Base-by-base conservation (phyloP, 495 filamentous ascomycete species). In the Daldinia decipiens region DNA sequence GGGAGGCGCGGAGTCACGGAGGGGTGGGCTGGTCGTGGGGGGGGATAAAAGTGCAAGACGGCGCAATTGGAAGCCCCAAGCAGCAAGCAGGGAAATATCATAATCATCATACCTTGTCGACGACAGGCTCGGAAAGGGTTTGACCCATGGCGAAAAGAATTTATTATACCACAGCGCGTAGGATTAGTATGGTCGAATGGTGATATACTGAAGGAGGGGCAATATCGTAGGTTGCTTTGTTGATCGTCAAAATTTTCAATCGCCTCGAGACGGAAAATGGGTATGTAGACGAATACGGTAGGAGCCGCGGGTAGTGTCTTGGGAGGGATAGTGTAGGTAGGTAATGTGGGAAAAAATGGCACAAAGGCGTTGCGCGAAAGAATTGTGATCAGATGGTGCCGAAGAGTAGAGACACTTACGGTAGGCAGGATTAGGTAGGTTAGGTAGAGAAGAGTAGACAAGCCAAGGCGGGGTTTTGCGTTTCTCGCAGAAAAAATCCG, bases 101-200 rank as follows among this genome's bases (percentile, higher is more conserved):
- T 56, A 9, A 34, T 36, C 59, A 65, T 82, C 90, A 77, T 85
- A 99, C 95, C 94, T 99, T 99, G 76, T 98, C 95, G 71, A 97
- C 91, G 74, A 98, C 95, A 57, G 95, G 95, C 86, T 99, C 96
- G 79, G 95, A 98, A 78, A 99, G 90, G 80, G 95, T 99, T 88
- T 99, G 95, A 88, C 95, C 95, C 95, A 99, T 99, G 78, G 75
- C 70, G 67, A 77, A 68, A 70, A 56, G 56, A 62, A 36, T 51
- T 62, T 57, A 61, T 47, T 56, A 58, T 62, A 55, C 59, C 19
- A 70, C 70, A 56, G 62, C 62, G 73, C 66, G 65, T 63, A 38
- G 50, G 32, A 17, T 62, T 45, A 72, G 60, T 24, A 9, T 63
- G 45, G 63, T 66, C 53, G 52, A 38, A 68, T 59, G 53, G 59